phyloP scores from a whole-genome alignment of 179 eudicot genomes.

The Gypsophila paniculata region DNA sequence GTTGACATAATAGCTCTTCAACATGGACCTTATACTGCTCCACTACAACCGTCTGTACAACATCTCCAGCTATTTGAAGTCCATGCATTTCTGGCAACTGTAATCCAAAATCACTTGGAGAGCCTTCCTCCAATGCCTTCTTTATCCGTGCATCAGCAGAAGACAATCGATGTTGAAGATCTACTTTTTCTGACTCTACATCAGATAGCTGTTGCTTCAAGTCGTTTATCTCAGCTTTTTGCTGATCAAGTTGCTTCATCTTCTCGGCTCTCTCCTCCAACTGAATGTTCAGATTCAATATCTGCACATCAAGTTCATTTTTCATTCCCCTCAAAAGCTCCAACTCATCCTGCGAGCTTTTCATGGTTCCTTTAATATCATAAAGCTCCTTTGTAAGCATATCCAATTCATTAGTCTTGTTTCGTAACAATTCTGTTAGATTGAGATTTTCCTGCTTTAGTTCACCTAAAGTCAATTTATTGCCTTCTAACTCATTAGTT shows the following conservation, averaged over 20 bases:
- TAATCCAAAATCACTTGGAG: conserved; percentile 30
- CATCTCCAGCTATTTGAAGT: conserved; percentile 45
- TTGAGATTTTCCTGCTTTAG: conserved; percentile 49
- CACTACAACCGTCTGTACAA: conserved; percentile 36
- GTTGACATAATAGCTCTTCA: conserved; percentile 30
- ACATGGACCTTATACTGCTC: conserved; percentile 28
- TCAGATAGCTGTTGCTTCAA: conserved; percentile 38
- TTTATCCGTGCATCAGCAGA: conserved; percentile 33
- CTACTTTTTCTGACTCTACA: conserved; percentile 40
- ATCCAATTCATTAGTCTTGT: conserved; percentile 44
- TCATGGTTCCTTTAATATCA: conserved; percentile 43
- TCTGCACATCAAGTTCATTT: conserved; percentile 43
- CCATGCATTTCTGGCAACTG: conserved; percentile 47
- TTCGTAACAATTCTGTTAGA: conserved; percentile 34
- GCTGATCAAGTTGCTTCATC: conserved; percentile 33
- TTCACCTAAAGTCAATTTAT: conserved; percentile 39
- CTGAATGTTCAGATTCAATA: conserved; percentile 39
- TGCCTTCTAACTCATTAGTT: conserved; percentile 51
- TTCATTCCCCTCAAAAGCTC: conserved; percentile 43
- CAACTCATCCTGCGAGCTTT: conserved; percentile 54
- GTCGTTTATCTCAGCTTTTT: conserved; percentile 44
- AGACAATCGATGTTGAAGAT: conserved; percentile 29
- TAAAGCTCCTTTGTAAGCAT: conserved; percentile 51
- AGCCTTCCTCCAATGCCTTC: conserved; percentile 28
- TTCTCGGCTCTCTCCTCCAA: conserved; percentile 41